Base-by-base conservation (phyloP, 2,329 filamentous ascomycete genomes). In the Xylariaceae sp. region DNA sequence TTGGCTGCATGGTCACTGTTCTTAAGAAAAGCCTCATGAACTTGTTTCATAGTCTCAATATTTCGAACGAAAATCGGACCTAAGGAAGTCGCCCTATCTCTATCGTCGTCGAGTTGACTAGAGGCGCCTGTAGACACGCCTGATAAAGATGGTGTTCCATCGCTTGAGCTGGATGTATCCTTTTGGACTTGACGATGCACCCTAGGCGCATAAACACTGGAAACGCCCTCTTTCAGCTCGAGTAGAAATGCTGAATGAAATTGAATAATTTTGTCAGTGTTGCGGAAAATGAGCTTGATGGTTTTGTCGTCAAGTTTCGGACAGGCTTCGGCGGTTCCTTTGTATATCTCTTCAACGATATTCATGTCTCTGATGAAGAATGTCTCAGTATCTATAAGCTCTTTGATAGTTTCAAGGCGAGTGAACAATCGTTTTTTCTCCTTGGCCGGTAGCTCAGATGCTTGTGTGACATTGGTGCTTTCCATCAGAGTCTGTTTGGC, bases 291-390 rank as follows among this genome's bases (percentile, higher is more conserved):
- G 12, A 88, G 79, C 67, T 92, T 95, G 64, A 95, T 86, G 58
- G 95, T 95, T 59, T 92, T 88, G 40, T 82, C 76, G 41, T 88
- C 89, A 26, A 96, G 80, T 59, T 90, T 84, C 8, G 89, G 84
- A 52, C 88, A 91, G 10, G 88, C 87, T 61, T 88, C 85, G 1
- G 90, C 89, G 0, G 94, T 97, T 41, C 89, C 91, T 71, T 95
- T 95, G 77, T 97, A 99, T 51, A 99, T 97, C 67, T 97, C 92
- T 66, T 95, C 90, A 2, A 96, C 87, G 49, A 99, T 92, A 68
- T 92, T 96, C 89, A 99, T 92, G 69, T 99, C 94, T 59, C 90
- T 84, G 53, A 95, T 85, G 71, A 95, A 97, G 5, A 87, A 85
- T 45, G 90, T 85, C 68, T 99, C 94, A 0, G 94, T 99, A 65